These are phyloP conservation scores for Neurospora sp. DNA, from an alignment of 495 filamentous ascomycete genomes.

Conservation along the genomic window DNA sequence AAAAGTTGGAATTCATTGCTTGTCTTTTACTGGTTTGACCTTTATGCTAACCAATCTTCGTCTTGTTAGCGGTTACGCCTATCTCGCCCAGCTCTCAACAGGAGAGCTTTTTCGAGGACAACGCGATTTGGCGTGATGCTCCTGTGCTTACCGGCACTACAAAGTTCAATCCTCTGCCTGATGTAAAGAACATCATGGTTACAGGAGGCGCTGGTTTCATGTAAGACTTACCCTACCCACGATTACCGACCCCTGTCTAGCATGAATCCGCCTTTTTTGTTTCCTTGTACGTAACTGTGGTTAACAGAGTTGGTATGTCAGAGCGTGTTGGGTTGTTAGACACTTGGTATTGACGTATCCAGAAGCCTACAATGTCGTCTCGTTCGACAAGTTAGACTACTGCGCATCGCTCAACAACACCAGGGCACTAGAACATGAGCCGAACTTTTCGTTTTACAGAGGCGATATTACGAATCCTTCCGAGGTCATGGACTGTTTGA, in stretches of 20 bases:
- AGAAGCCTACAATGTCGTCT: conserved; percentile 59
- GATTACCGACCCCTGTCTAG: neutral
- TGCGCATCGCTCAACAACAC: conserved; percentile 66
- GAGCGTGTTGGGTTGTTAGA: conserved; percentile 62
- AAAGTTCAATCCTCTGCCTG: conserved; percentile 49
- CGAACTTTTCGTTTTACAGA: conserved; percentile 67
- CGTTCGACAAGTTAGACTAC: conserved; percentile 70
- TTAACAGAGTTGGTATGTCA: conserved; percentile 9
- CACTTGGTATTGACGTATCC: conserved; percentile 59
- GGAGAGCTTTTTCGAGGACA: conserved; percentile 38
- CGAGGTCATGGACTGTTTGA: conserved; percentile 49
- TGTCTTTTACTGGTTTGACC: neutral
- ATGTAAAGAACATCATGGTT: conserved; percentile 63
- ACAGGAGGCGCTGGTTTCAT: conserved; percentile 68
- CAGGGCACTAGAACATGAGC: conserved; percentile 42
- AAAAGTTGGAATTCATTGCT: neutral
- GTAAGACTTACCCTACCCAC: conserved; percentile 27
- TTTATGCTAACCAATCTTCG: neutral
- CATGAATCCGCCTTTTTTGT: neutral
- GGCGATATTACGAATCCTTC: conserved; percentile 56
- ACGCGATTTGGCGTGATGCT: conserved; percentile 54
- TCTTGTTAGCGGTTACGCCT: neutral
- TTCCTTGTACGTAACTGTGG: neutral
- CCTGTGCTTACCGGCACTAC: conserved; percentile 54
- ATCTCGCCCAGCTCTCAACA: conserved; percentile 1